Evolutionary conservation across 805 yeast species (phyloP).

Genomic region (Isabelozyma gotoi): DNA sequence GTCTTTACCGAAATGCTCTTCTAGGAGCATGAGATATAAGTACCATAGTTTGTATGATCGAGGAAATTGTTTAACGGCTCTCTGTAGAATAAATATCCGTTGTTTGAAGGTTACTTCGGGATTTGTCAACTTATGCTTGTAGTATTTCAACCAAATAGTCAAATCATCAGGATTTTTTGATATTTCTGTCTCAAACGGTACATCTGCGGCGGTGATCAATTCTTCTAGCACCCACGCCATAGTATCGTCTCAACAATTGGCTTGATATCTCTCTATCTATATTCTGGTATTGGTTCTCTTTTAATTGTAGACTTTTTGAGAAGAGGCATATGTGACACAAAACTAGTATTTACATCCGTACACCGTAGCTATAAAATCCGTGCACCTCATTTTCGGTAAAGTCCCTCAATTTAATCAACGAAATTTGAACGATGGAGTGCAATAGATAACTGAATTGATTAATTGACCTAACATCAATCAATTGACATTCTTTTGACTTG

Average conservation of each 20-base stretch:
- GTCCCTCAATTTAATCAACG: background rate
- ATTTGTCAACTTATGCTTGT: constrained; percentile 27
- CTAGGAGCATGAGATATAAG: constrained; percentile 43
- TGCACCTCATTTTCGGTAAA: background rate
- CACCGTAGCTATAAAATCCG: background rate
- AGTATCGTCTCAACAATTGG: too few species aligned
- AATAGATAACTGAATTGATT: background rate
- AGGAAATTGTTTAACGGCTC: constrained; percentile 49
- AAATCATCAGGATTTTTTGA: constrained; percentile 30
- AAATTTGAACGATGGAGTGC: background rate
- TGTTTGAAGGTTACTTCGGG: constrained; percentile 21
- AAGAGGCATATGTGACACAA: too few species aligned
- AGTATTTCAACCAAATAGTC: constrained; percentile 48
- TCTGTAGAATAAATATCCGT: constrained; percentile 46
- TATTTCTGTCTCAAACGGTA: constrained; percentile 35
- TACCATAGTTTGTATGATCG: constrained; percentile 58
- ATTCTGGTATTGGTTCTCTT: too few species aligned
- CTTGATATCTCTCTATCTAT: too few species aligned
- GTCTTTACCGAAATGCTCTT: constrained; percentile 19
- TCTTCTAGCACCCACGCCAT: constrained; percentile 13
- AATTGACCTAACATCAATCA: background rate
- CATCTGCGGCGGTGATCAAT: constrained; percentile 21
- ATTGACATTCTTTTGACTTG: background rate
- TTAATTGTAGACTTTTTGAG: too few species aligned
- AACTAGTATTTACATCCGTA: background rate